Base-by-base conservation (phyloP, 768 basidiomycete species). In the Termitomyces sp. region DNA sequence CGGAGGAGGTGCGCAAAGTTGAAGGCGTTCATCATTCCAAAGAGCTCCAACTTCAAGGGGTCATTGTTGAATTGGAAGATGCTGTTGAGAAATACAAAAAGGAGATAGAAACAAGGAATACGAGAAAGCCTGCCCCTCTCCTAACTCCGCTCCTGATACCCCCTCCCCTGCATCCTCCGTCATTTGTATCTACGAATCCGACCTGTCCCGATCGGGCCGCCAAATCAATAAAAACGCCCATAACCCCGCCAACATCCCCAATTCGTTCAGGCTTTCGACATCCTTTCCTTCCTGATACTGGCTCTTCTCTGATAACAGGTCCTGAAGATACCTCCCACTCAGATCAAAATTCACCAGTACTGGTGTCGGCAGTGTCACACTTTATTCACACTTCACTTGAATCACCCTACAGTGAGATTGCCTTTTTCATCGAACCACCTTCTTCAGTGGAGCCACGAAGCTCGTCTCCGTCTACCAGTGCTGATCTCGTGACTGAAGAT, bases 1-100 rank as follows among this genome's bases (percentile, higher is more conserved):
- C 77, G 15, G 88, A 88, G 63, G 86, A 89, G 67, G 74, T 89
- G 48, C 74, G 77, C 46, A 81, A 78, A 62, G 76, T 78, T 50
- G 71, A 72, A 56, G 65, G 45, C n/a, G 35, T 22, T 29, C 33
- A 35, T 15, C 38, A 52, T 27, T 32, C 54, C 2, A 75, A 72
- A 50, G 81, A 86, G 59, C 75, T 64, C 18, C 75, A 74, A 38
- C 67, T 85, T 61, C 77, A 77, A 63, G 70, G 70, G 13, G 76
- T 80, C 22, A 77, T 86, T 41, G 72, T 74, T 56, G 76, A 75
- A 31, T 68, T 85, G 16, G 78, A 81, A 62, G 74, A 73, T 31
- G 67, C 76, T 25, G 69, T 76, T 33, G 66, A 74, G 51, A 71
- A 71, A 35, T 76, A 76, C 60, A 74, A 77, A 56, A 61, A 56